Conservation (phyloP, 352 stramenopile genomes). For the Phytopythium litorale region DNA sequence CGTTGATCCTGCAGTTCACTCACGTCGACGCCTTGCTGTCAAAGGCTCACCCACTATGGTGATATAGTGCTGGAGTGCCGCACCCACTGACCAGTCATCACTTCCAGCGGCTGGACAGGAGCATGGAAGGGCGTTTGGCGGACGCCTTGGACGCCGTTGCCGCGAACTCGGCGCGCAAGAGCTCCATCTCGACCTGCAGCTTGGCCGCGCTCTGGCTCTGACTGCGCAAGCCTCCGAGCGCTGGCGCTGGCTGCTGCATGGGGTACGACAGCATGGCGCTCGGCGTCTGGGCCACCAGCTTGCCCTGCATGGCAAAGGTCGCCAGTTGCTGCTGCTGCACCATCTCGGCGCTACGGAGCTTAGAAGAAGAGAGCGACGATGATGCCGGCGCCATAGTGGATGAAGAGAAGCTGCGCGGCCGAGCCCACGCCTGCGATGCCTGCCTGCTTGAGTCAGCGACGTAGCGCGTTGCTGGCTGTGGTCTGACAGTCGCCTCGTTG, state of each 20-base stretch:
- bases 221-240: conserved; percentile 2
- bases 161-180: conserved; percentile 31
- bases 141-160: conserved; percentile 11
- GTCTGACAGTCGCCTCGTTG: neutral
- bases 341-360: conserved; percentile 38
- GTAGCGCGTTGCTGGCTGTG: neutral
- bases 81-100: neutral
- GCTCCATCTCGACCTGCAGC: conserved; percentile 49
- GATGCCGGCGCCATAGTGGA: neutral
- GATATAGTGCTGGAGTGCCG: neutral
- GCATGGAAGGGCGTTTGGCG: neutral
- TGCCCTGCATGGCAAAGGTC: neutral
- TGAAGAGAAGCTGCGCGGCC: conserved; percentile 9
- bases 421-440: conserved; percentile 9
- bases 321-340: conserved; percentile 26
- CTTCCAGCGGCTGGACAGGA: conserved; percentile 2
- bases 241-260: neutral
- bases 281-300: neutral
- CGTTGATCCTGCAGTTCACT: neutral
- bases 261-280: neutral
- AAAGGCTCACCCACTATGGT: neutral
- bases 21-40: neutral
- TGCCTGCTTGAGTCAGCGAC: neutral
- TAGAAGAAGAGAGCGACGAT: neutral
- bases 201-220: conserved; percentile 20